Base-by-base conservation (phyloP, 2,329 filamentous ascomycete species). In the Diaporthe citri region DNA sequence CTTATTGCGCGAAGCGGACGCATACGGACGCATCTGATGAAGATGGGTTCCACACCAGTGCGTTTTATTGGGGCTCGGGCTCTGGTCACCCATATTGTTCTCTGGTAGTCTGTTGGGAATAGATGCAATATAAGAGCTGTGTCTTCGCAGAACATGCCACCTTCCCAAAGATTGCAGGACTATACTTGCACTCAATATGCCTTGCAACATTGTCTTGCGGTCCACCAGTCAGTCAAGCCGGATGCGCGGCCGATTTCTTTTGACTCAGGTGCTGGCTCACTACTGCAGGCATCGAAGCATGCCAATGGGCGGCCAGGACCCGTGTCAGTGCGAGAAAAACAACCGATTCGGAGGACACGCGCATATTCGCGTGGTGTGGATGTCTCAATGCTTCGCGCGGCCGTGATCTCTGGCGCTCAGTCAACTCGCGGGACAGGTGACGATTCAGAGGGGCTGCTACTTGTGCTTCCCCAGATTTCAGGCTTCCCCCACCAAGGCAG, bases 381-480 rank as follows among this genome's bases (percentile, higher is more conserved):
- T 51, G 43, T 66, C 43, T 66, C 43, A 41, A 1, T 39, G 28
- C 22, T 36, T 20, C 20, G 15, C 59, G 13, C 22, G 36, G 57
- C 57, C 36, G n/a, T 41, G n/a, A 8, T 43, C 15, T 25, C 10
- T 2, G 15, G n/a, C 57, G n/a, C n/a, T 31, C 57, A 20, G 39
- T 25, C 25, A 43, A 39, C 13, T 28, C 36, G 36, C 36, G 22
- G 57, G 3, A 13, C 25, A 20, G 12, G 3, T 46, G 57, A 41
- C 22, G n/a, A 41, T 8, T 17, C n/a, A 22, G 52, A 34, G 15
- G 52, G 17, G 15, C 20, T 34, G 28, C n/a, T n/a, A n/a, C n/a
- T 7, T 28, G 34, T 41, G 46, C 48, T 69, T 55, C 64, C 64
- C 64, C 64, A 36, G 64, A 69, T 69, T 69, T 52, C 48, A 39